Evolutionary conservation across 495 filamentous ascomycete species (phyloP).

Genomic region (Astrothelium macrocarpum): DNA sequence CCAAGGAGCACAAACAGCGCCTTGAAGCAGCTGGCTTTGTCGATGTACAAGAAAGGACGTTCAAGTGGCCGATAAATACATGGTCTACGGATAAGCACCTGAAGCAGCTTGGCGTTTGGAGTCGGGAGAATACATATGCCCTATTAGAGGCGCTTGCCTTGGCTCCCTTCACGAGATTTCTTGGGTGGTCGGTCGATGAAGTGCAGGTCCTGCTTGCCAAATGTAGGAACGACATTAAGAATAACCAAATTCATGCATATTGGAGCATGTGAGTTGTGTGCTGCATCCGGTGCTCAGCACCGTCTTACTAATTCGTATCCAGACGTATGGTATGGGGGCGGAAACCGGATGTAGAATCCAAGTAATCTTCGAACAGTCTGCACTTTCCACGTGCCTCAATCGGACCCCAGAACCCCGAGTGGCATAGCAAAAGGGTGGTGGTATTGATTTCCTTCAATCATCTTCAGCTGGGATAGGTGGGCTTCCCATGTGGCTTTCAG

Average conservation of each 20-base stretch:
- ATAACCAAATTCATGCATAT: slow-evolving; percentile 12
- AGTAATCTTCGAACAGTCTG: too few species aligned
- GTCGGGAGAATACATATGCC: slow-evolving; percentile 10
- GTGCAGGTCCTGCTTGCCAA: slow-evolving; percentile 15
- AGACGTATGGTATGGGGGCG: slow-evolving; percentile 4
- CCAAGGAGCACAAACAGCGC: slow-evolving; percentile 7
- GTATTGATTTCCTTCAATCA: neutral
- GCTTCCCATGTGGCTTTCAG: neutral
- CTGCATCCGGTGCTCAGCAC: neutral
- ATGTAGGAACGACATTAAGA: slow-evolving; percentile 10
- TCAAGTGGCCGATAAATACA: slow-evolving; percentile 23
- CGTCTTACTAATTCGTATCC: neutral
- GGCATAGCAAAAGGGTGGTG: neutral
- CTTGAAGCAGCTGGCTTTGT: slow-evolving; percentile 23
- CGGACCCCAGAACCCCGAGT: neutral
- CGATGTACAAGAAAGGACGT: slow-evolving; percentile 18
- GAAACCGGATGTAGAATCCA: neutral
- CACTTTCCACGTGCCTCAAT: too few species aligned
- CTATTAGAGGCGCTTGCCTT: slow-evolving; percentile 15
- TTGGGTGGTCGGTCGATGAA: slow-evolving; percentile 15
- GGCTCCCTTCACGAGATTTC: slow-evolving; percentile 12
- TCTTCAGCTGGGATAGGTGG: too few species aligned
- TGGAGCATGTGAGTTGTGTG: slow-evolving; percentile 7
- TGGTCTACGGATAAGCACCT: slow-evolving; percentile 25
- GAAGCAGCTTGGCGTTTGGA: slow-evolving; percentile 22